These are phyloP conservation scores for Fusarium continuum DNA, from an alignment of 2,329 filamentous ascomycete species.

Conservation along the genomic window DNA sequence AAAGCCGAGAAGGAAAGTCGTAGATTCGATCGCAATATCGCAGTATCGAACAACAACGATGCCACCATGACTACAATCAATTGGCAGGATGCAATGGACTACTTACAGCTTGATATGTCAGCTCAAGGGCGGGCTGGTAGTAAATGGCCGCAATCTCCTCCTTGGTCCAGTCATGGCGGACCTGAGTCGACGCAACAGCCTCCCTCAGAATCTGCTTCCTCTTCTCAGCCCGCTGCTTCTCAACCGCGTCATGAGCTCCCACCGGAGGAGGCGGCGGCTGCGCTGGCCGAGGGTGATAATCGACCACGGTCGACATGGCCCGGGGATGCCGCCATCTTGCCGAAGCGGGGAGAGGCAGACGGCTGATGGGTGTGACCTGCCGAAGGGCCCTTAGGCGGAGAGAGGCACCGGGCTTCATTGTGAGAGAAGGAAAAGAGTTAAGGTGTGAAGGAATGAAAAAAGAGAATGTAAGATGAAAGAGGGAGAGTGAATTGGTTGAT, in stretches of 20 bases:
- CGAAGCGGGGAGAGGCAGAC: constrained; percentile 26
- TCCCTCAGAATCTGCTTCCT: constrained; percentile 51
- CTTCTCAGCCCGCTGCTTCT: constrained; percentile 39
- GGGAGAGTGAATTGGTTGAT: constrained; percentile 10
- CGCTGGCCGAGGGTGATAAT: constrained; percentile 34
- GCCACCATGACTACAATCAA: not conserved
- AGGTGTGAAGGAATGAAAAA: not conserved
- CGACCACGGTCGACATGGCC: constrained; percentile 43
- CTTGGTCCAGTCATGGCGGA: constrained; percentile 80
- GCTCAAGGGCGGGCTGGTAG: constrained; percentile 80
- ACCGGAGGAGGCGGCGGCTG: constrained; percentile 38
- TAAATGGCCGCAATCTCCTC: constrained; percentile 86
- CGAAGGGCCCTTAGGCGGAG: constrained; percentile 33
- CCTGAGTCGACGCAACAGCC: constrained; percentile 67
- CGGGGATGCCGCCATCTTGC: constrained; percentile 35
- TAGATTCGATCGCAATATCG: not conserved
- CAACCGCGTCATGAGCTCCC: constrained; percentile 30
- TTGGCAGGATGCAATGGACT: not conserved
- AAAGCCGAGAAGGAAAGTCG: not conserved
- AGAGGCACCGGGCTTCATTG: constrained; percentile 33
- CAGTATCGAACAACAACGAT: not conserved
- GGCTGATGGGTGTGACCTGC: constrained; percentile 12
- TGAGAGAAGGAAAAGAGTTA: not conserved
- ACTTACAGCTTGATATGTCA: constrained; percentile 77
- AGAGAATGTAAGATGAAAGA: constrained; percentile 8